Conservation (phyloP, 495 filamentous ascomycete species). For the Eremomyces bilateralis region DNA sequence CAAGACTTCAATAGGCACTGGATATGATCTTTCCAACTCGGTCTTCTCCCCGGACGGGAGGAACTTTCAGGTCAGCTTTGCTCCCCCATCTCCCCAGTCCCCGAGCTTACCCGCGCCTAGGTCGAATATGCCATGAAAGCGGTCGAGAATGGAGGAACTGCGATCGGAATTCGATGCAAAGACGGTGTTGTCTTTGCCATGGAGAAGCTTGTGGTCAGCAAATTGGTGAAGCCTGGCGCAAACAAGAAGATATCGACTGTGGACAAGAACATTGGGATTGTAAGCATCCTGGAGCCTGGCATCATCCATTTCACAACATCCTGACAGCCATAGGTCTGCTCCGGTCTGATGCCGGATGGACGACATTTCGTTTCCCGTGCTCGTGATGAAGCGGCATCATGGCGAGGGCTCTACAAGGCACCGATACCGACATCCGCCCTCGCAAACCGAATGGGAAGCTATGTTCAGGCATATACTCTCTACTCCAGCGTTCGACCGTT, state of each 20-base stretch:
- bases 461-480: constrained; percentile 90
- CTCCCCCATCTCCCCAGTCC: constrained; percentile 2
- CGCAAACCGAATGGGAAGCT: constrained; percentile 76
- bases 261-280: constrained; percentile 81
- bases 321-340: constrained; percentile 45
- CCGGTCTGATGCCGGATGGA: constrained; percentile 83
- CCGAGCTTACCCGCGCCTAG: constrained; percentile 14
- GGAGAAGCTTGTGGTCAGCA: constrained; percentile 90
- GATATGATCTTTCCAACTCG: constrained; percentile 97
- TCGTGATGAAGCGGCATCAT: constrained; percentile 73
- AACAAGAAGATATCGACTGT: constrained; percentile 94
- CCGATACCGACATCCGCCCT: constrained; percentile 75
- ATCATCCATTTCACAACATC: neutral
- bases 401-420: constrained; percentile 74
- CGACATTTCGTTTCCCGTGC: constrained; percentile 88
- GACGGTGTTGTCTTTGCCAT: constrained; percentile 91
- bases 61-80: constrained; percentile 60
- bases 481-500: constrained; percentile 93
- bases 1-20: constrained; percentile 99
- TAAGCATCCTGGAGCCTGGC: constrained; percentile 25
- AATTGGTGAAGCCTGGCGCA: constrained; percentile 74
- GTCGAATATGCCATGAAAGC: constrained; percentile 98
- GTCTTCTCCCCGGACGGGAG: constrained; percentile 97
- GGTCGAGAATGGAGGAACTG: constrained; percentile 93
- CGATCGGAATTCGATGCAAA: constrained; percentile 89